These are phyloP conservation scores for Sugiyamaella grinbergsii DNA, from an alignment of 1,139 yeast species.

Conservation along the genomic window DNA sequence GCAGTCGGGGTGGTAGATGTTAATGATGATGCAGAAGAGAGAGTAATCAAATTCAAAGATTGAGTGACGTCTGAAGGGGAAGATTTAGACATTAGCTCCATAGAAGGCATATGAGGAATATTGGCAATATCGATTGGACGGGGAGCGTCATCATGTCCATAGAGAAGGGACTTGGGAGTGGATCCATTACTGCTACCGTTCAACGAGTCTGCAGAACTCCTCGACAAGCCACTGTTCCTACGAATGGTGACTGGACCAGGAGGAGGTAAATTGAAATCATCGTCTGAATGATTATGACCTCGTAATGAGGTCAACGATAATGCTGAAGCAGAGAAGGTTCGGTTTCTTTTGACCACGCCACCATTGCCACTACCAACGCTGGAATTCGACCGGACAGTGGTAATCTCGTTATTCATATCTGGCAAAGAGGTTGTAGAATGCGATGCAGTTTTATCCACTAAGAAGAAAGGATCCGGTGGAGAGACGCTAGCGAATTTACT, in stretches of 20 bases:
- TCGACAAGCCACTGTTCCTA: conserved; percentile 26
- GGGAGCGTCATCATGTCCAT: background rate
- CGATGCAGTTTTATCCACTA: background rate
- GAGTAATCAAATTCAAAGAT: background rate
- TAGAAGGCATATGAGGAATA: background rate
- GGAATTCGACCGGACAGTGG: conserved; percentile 6
- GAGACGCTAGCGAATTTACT: conserved; percentile 12
- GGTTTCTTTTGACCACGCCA: conserved; percentile 18
- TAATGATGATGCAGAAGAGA: background rate
- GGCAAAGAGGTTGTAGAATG: conserved; percentile 14
- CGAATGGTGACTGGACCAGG: conserved; percentile 28
- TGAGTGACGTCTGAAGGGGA: background rate
- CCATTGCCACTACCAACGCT: conserved; percentile 12
- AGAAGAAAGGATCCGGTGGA: conserved; percentile 19
- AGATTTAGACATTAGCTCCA: background rate
- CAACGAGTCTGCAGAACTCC: conserved; percentile 26
- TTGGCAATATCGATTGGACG: background rate
- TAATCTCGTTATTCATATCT: conserved; percentile 4
- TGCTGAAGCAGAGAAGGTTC: conserved; percentile 28
- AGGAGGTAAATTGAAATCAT: conserved; percentile 24
- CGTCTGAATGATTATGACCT: conserved; percentile 23
- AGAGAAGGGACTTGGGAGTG: conserved; percentile 3
- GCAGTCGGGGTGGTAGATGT: background rate
- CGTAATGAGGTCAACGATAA: conserved; percentile 17
- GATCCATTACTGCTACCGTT: conserved; percentile 2